Conservation (phyloP, 2,329 filamentous ascomycete genomes). For the Elsinoe australis region DNA sequence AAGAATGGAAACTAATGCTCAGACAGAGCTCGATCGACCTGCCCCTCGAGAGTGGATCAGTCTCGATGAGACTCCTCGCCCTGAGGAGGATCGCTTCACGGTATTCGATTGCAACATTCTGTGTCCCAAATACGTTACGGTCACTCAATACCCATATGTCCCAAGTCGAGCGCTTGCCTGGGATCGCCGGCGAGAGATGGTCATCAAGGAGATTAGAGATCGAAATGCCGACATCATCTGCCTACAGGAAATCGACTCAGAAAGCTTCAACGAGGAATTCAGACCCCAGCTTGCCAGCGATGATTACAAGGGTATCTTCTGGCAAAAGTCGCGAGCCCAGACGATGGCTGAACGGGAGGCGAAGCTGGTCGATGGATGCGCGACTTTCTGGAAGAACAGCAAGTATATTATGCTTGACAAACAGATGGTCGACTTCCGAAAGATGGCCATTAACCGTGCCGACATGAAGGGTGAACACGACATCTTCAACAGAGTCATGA, state of each 20-base stretch:
- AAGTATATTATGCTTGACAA: conserved; percentile 94
- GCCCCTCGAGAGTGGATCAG: conserved; percentile 67
- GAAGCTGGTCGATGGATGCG: conserved; percentile 87
- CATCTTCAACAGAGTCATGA: conserved; percentile 98
- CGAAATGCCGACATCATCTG: conserved; percentile 84
- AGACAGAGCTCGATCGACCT: conserved; percentile 66
- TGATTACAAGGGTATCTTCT: conserved; percentile 91
- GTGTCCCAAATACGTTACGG: conserved; percentile 86
- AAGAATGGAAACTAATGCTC: conserved; percentile 25
- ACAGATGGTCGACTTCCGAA: conserved; percentile 84
- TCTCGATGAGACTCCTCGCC: conserved; percentile 54
- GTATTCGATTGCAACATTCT: conserved; percentile 93
- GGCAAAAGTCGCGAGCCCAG: conserved; percentile 79
- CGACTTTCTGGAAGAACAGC: conserved; percentile 90
- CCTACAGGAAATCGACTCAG: conserved; percentile 85
- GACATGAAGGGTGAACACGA: conserved; percentile 98
- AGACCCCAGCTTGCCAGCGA: conserved; percentile 74
- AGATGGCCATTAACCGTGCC: conserved; percentile 84
- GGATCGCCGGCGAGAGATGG: conserved; percentile 76
- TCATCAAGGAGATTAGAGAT: conserved; percentile 71
- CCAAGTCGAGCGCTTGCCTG: conserved; percentile 73
- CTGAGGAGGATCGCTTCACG: conserved; percentile 60
- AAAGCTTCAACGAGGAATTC: conserved; percentile 88
- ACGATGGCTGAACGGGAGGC: conserved; percentile 89
- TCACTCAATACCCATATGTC: conserved; percentile 80